Evolutionary conservation across 305 asterid genomes (phyloP).

Genomic region (Andrographis paniculata): DNA sequence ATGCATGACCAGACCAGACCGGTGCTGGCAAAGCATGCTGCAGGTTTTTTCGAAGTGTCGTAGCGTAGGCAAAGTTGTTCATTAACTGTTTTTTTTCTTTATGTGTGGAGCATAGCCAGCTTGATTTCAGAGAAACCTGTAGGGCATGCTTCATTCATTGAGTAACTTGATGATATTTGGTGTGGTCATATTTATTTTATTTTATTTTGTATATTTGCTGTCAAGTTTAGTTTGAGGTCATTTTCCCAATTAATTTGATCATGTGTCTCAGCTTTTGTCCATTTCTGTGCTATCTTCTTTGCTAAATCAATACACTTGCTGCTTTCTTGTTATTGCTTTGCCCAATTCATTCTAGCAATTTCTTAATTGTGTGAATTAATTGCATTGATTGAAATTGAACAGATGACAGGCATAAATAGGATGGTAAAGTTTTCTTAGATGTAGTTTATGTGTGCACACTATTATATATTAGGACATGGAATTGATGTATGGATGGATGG

Average conservation of each 20-base stretch:
- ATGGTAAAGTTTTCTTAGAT: too few relatives aligned
- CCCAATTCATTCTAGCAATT: too few relatives aligned
- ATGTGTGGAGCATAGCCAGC: neutral
- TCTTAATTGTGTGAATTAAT: too few relatives aligned
- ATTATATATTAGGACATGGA: too few relatives aligned
- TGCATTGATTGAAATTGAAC: too few relatives aligned
- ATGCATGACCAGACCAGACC: neutral
- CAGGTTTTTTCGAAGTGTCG: neutral
- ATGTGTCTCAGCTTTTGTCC: neutral
- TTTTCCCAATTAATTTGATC: conserved; percentile 16
- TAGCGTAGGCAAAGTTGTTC: neutral
- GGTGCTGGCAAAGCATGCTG: neutral
- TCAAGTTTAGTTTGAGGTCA: conserved; percentile 13
- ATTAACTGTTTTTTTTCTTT: neutral
- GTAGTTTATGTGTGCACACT: too few relatives aligned
- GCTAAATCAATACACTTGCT: too few relatives aligned
- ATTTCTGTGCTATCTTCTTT: too few relatives aligned
- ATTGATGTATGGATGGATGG: too few relatives aligned
- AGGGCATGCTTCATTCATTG: too few relatives aligned
- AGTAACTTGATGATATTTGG: neutral
- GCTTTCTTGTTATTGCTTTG: too few relatives aligned
- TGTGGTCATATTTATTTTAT: neutral
- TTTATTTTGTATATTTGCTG: neutral
- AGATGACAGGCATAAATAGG: too few relatives aligned
- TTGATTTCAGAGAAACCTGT: neutral